Conservation (phyloP, 768 basidiomycete species). For the Panus rudis region DNA sequence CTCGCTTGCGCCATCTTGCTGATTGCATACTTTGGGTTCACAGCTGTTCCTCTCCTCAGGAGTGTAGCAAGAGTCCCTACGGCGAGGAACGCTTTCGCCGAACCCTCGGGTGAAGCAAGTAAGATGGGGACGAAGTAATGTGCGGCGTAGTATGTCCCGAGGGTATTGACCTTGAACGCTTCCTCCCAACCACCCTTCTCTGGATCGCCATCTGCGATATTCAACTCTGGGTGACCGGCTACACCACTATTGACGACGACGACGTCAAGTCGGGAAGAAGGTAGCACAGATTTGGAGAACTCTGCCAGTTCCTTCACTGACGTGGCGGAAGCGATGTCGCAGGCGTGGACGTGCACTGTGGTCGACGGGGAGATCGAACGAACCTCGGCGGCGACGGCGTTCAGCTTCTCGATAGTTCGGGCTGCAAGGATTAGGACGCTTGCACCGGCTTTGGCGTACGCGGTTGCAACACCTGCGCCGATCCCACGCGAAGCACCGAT, state of each 20-base stretch:
- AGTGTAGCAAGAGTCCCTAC: too few relatives aligned
- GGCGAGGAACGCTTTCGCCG: too few relatives aligned
- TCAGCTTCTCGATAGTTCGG: slow-evolving; percentile 4
- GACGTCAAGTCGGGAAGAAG: background rate
- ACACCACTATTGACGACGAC: slow-evolving; percentile 3
- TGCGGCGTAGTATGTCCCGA: slow-evolving; percentile 7
- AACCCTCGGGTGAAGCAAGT: too few relatives aligned
- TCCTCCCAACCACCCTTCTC: slow-evolving; percentile 8
- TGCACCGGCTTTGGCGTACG: slow-evolving; percentile 22
- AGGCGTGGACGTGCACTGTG: slow-evolving; percentile 1
- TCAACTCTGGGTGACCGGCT: background rate
- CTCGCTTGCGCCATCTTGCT: slow-evolving; percentile 4
- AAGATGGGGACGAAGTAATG: slow-evolving; percentile 6
- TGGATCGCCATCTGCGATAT: too few relatives aligned
- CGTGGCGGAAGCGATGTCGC: background rate
- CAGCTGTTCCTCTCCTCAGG: too few relatives aligned
- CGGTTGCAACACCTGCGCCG: slow-evolving; percentile 18
- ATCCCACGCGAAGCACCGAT: slow-evolving; percentile 23
- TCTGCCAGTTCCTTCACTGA: background rate
- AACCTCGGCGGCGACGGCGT: slow-evolving; percentile 2
- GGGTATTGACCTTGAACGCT: slow-evolving; percentile 5
- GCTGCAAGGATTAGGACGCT: slow-evolving; percentile 16
- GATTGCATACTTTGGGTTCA: too few relatives aligned
- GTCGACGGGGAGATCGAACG: too few relatives aligned
- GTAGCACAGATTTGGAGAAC: background rate